A percentile compares a stretch with the other conserved stretches of the same genome.
These are phyloP conservation scores for Colletotrichum destructivum DNA, from an alignment of 2,329 filamentous ascomycete species.

Conservation along the genomic window DNA sequence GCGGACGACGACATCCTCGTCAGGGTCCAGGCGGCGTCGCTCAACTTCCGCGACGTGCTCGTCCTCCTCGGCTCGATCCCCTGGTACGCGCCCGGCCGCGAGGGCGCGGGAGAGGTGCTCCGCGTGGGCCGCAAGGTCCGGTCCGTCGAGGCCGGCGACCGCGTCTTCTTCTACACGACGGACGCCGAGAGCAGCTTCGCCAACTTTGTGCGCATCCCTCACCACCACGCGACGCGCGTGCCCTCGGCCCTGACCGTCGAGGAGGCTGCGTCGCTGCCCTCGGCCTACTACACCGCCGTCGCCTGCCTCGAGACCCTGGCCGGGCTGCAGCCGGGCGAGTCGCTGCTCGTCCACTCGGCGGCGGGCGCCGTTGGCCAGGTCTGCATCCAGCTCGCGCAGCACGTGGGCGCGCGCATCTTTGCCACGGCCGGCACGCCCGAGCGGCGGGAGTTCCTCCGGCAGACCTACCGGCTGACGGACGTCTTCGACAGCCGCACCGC, in stretches of 20 bases:
- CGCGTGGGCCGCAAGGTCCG: constrained; percentile 48
- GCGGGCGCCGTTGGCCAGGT: constrained; percentile 56
- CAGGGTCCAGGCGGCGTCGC: constrained; percentile 43
- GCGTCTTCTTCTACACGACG: constrained; percentile 20
- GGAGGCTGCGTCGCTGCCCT: constrained; percentile 47
- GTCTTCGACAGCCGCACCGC: constrained; percentile 52
- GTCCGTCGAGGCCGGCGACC: constrained; percentile 48
- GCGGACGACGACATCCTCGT: constrained; percentile 44
- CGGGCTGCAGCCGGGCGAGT: constrained; percentile 54
- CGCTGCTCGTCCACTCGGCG: constrained; percentile 56
- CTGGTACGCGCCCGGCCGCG: constrained; percentile 48
- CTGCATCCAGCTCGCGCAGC: constrained; percentile 55
- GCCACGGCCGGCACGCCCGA: constrained; percentile 53
- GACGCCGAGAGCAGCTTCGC: constrained; percentile 40
- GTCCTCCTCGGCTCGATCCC: constrained; percentile 11
- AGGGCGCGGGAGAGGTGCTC: constrained; percentile 49
- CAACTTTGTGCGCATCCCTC: constrained; percentile 42
- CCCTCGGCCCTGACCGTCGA: constrained; percentile 28
- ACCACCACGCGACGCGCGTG: neutral
- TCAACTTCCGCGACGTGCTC: constrained; percentile 50
- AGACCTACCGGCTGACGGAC: constrained; percentile 49
- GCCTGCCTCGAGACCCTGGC: constrained; percentile 34
- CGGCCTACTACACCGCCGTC: constrained; percentile 48
- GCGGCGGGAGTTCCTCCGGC: constrained; percentile 49
- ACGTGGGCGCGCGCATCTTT: constrained; percentile 57